Percentiles rank a stretch among this genome's conserved stretches.
Conservation (phyloP, 1,284 basidiomycete genomes). For the Naganishia sp. region DNA sequence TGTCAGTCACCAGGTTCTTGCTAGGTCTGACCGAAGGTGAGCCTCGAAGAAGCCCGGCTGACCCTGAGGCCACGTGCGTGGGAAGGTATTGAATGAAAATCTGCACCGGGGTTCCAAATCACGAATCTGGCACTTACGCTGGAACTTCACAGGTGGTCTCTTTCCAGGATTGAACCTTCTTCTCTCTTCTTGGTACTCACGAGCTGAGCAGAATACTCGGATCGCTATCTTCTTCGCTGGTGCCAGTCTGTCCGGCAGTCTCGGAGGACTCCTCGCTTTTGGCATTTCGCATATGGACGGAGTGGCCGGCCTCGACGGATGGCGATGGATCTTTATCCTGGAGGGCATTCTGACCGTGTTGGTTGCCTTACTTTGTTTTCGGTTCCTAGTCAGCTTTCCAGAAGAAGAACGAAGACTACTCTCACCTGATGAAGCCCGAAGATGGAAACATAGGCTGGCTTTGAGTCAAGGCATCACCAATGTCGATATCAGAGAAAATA, state of each 20-base stretch:
- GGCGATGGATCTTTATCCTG: conserved; percentile 17
- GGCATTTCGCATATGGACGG: conserved; percentile 15
- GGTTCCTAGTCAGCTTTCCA: conserved; percentile 15
- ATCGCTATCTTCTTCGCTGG: conserved; percentile 19
- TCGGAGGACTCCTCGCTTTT: conserved; percentile 1
- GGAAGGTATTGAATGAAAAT: no score
- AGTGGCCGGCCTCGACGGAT: conserved; percentile 7
- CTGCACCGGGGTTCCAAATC: not conserved
- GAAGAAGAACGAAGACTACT: conserved; percentile 4
- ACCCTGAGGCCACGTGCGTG: no score
- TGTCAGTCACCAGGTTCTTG: not conserved
- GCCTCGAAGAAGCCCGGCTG: not conserved
- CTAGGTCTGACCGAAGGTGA: not conserved
- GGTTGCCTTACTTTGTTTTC: conserved; percentile 1
- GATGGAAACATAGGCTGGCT: conserved; percentile 10
- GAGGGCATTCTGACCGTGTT: conserved; percentile 9
- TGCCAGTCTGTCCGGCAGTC: not conserved
- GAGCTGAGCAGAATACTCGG: not conserved
- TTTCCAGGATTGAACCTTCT: not conserved
- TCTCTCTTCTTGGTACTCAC: not conserved
- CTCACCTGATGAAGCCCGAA: conserved; percentile 6
- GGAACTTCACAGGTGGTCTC: not conserved
- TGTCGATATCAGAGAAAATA: not conserved
- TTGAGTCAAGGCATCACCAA: conserved; percentile 15
- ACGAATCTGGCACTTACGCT: not conserved